Conservation (phyloP, 176 grass and related monocot species). For the Melocanna baccifera region DNA sequence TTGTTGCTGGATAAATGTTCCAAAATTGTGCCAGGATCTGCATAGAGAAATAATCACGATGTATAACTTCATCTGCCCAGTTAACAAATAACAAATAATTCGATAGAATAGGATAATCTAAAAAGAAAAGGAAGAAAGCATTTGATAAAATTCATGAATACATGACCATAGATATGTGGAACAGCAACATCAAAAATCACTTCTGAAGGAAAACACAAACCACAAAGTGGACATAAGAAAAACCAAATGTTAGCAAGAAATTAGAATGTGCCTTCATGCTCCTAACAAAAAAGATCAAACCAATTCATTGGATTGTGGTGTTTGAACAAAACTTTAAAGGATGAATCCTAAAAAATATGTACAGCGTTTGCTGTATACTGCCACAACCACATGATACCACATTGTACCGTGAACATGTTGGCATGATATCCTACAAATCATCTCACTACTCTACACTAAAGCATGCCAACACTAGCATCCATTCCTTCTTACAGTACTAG, state of each 20-base stretch:
- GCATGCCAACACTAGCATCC: background rate
- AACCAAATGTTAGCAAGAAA: background rate
- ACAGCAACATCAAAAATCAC: conserved; percentile 10
- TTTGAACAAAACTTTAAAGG: background rate
- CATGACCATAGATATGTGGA: background rate
- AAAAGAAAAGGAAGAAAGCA: background rate
- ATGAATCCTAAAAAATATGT: background rate
- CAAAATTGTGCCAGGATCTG: conserved; percentile 19
- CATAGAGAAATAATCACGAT: conserved; percentile 17
- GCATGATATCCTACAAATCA: conserved; percentile 13
- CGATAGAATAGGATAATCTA: background rate
- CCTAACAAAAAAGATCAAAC: background rate
- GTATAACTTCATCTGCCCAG: background rate
- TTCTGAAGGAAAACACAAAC: background rate
- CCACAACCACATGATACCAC: background rate
- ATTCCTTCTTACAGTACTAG: background rate
- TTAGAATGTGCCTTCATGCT: conserved; percentile 2
- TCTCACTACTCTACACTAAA: background rate
- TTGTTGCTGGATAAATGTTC: background rate
- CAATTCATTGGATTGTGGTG: background rate
- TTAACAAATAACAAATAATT: background rate
- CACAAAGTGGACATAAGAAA: background rate
- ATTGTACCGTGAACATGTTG: background rate
- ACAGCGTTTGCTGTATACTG: background rate
- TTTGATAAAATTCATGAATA: background rate